These are phyloP conservation scores for Clitoria ternatea DNA, from an alignment of 306 rosid species.

Conservation along the genomic window DNA sequence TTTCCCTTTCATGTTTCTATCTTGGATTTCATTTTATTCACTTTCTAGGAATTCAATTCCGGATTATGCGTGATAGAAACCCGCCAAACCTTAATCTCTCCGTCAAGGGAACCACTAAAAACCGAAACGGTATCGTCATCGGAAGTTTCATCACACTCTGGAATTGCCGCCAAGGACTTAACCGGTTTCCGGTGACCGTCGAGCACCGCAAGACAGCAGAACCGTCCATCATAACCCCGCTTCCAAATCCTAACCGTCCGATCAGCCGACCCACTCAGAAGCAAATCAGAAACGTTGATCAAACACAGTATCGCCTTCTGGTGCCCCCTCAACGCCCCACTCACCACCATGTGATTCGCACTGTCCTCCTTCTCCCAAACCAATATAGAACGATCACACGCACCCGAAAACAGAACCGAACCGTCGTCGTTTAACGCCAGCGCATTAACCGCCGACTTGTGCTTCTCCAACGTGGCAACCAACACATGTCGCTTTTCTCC, in stretches of 20 bases:
- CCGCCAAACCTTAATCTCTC: constrained; percentile 77
- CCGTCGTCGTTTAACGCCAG: constrained; percentile 79
- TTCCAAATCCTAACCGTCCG: constrained; percentile 88
- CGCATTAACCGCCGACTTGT: constrained; percentile 80
- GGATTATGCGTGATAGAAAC: constrained; percentile 26
- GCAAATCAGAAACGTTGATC: constrained; percentile 52
- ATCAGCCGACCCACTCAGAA: constrained; percentile 88
- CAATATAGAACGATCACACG: constrained; percentile 83
- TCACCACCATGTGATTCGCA: constrained; percentile 78
- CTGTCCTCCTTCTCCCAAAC: constrained; percentile 94
- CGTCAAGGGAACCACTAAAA: constrained; percentile 79
- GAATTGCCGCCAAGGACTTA: constrained; percentile 57
- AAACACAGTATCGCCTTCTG: constrained; percentile 62
- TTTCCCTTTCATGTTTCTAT: not conserved
- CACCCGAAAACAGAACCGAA: constrained; percentile 74
- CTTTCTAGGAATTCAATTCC: not conserved
- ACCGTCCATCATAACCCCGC: constrained; percentile 49
- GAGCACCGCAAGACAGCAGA: constrained; percentile 52
- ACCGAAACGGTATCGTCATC: constrained; percentile 45
- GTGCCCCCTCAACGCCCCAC: constrained; percentile 87
- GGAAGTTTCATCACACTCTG: constrained; percentile 13
- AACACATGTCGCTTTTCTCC: constrained; percentile 55
- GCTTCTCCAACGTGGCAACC: constrained; percentile 75
- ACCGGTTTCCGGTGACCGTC: constrained; percentile 74
- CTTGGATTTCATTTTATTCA: not conserved